phyloP scores from a whole-genome alignment of 2,329 filamentous ascomycete genomes.

The Aureobasidium uvarum region DNA sequence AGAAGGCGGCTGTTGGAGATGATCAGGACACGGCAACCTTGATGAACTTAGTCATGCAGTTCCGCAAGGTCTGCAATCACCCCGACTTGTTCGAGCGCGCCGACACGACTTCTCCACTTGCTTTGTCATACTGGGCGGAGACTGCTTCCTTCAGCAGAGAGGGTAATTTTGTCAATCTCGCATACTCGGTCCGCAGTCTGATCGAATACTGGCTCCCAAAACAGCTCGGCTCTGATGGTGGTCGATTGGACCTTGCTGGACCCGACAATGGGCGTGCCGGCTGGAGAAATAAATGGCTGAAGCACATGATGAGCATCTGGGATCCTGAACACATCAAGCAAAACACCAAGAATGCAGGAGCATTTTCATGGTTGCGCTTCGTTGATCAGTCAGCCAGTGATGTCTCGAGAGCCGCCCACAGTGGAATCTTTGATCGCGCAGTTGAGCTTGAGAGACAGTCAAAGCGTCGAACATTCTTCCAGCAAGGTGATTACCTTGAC shows the following conservation, averaged over 20 bases:
- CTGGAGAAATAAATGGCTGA: slow-evolving; percentile 73
- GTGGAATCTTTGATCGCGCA: slow-evolving; percentile 71
- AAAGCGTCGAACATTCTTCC: slow-evolving; percentile 49
- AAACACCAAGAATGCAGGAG: slow-evolving; percentile 59
- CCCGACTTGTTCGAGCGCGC: slow-evolving; percentile 95
- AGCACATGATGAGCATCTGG: slow-evolving; percentile 88
- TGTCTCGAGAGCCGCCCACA: slow-evolving; percentile 65
- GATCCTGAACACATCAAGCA: slow-evolving; percentile 71
- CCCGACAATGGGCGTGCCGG: slow-evolving; percentile 72
- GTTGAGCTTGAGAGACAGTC: slow-evolving; percentile 53
- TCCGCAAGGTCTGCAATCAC: slow-evolving; percentile 98
- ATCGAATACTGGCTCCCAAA: slow-evolving; percentile 83
- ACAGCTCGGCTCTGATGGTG: slow-evolving; percentile 76
- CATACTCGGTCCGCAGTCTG: slow-evolving; percentile 81
- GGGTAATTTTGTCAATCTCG: slow-evolving; percentile 72
- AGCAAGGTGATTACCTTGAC: slow-evolving; percentile 41
- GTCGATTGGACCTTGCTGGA: slow-evolving; percentile 71
- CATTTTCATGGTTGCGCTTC: slow-evolving; percentile 90
- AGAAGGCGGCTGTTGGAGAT: slow-evolving; percentile 91
- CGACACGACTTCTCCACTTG: slow-evolving; percentile 83
- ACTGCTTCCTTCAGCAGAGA: slow-evolving; percentile 94
- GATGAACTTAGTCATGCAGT: slow-evolving; percentile 99
- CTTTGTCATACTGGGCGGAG: slow-evolving; percentile 84
- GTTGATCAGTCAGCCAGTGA: slow-evolving; percentile 73
- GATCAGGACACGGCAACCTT: slow-evolving; percentile 92